A percentile compares a stretch with the other conserved stretches of the same genome.
These are phyloP conservation scores for Phlebiopsis gigantea DNA, from an alignment of 768 basidiomycete species.

Conservation along the genomic window DNA sequence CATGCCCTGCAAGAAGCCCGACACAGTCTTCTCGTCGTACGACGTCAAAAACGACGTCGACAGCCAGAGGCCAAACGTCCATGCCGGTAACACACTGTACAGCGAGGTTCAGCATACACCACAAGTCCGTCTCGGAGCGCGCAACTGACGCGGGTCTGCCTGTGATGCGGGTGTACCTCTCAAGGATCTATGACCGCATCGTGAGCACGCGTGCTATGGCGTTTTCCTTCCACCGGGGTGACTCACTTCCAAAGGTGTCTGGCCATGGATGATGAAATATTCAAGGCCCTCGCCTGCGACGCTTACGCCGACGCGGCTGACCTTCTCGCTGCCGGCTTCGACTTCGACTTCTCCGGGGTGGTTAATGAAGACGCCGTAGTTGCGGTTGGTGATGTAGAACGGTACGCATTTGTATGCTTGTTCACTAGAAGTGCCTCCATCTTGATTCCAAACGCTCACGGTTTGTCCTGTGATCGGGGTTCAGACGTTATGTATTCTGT, in stretches of 20 bases:
- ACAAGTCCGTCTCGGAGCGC: not conserved
- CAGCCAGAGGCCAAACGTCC: conserved; percentile 77
- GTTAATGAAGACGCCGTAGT: conserved; percentile 75
- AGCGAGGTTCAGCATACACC: not conserved
- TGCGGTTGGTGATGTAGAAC: conserved; percentile 64
- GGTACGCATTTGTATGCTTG: conserved; percentile 66
- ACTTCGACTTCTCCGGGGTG: conserved; percentile 73
- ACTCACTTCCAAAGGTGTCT: conserved; percentile 56
- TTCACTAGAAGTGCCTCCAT: conserved; percentile 68
- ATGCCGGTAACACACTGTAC: conserved; percentile 54
- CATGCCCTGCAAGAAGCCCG: conserved; percentile 70
- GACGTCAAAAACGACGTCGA: conserved; percentile 74
- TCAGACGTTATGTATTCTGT: not conserved
- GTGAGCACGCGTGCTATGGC: not conserved
- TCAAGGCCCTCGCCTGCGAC: conserved; percentile 60
- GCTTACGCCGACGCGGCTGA: conserved; percentile 57
- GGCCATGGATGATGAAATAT: conserved; percentile 68
- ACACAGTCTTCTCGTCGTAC: conserved; percentile 64
- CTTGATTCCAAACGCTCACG: conserved; percentile 67
- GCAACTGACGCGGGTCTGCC: conserved; percentile 52
- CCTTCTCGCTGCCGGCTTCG: conserved; percentile 65
- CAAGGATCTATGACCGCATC: conserved; percentile 39
- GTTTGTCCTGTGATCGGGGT: conserved; percentile 37
- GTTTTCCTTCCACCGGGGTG: not conserved
- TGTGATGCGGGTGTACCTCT: conserved; percentile 55